Evolutionary conservation across 2,329 filamentous ascomycete species (phyloP), one percentile per base, ranked within the genome.

Genomic region (Penicillium sp.): DNA sequence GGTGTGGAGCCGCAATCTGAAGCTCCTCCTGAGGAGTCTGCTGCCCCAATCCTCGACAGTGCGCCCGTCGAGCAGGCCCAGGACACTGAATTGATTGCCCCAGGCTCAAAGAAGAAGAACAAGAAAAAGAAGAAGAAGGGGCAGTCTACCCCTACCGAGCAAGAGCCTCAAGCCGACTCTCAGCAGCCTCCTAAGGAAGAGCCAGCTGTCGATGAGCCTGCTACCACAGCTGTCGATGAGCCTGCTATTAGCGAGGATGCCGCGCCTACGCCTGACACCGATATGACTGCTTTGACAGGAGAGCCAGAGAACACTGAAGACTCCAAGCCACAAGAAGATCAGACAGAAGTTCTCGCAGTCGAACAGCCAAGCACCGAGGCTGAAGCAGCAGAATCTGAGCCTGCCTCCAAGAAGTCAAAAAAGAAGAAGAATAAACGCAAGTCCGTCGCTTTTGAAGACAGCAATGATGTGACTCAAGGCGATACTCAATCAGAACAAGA

Each of bases 361-460:
- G 24, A 48, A 1, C 9, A 48, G 21, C 43, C 52, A 31, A 48
- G n/a, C 11, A 47, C 16, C 10, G 56, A 61, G 37, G n/a, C 39
- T 22, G 51, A 22, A 11, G 45, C 54, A 21, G 19, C 44, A 16
- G 41, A 52, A 5, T 27, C 21, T 8, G 51, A 65, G 35, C 19
- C 24, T n/a, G n/a, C 19, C 19, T 26, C 53, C 50, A 24, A 55
- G 7, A 66, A 67, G 43, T 62, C 65, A 31, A 67, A 62, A 54
- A 65, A 60, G 33, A 62, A 65, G 21, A 64, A 63, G 58, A 63
- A 65, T 24, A 65, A 63, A 55, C 64, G 59, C 46, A 65, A 65
- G 22, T 66, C 63, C 39, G 60, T 64, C n/a, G 53, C 59, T 48
- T 57, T 57, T 3, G 59, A 61, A n/a, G 52, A 57, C 1, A 57